phyloP scores from a whole-genome alignment of 2,329 filamentous ascomycete species.

The Paraphoma chrysanthemicola region DNA sequence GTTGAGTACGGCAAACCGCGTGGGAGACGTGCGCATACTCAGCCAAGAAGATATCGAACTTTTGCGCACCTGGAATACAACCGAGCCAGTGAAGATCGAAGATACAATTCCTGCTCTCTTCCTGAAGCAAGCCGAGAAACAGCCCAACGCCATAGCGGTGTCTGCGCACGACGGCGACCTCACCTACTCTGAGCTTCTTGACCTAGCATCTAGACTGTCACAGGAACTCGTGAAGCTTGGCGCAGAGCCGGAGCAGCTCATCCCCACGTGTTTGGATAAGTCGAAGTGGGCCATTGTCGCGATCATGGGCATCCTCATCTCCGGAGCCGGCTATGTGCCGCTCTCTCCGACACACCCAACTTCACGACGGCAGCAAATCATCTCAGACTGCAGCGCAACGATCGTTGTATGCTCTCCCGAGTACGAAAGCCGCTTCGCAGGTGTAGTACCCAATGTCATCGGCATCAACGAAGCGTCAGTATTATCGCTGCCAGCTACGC shows the following conservation, averaged over 20 bases:
- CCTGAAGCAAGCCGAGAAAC: conserved; percentile 21
- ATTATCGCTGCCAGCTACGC: conserved; percentile 15
- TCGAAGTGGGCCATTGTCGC: conserved; percentile 46
- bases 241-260: conserved; percentile 41
- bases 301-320: conserved; percentile 45
- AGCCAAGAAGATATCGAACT: conserved; percentile 35
- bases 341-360: conserved; percentile 35
- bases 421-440: conserved; percentile 27
- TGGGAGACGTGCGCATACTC: conserved; percentile 33
- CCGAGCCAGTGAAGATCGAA: conserved; percentile 26
- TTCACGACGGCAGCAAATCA: conserved; percentile 35
- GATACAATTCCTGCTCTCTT: conserved; percentile 37
- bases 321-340: conserved; percentile 43
- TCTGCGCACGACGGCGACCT: conserved; percentile 40
- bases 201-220: conserved; percentile 32
- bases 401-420: conserved; percentile 37
- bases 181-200: conserved; percentile 34
- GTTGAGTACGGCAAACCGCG: conserved; percentile 25
- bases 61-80: conserved; percentile 30
- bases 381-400: conserved; percentile 33
- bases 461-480: conserved; percentile 24
- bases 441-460: conserved; percentile 24
- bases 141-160: conserved; percentile 30
- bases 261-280: conserved; percentile 47
- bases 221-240: conserved; percentile 38